These are phyloP conservation scores for Asterophora lycoperdoides DNA, from an alignment of 768 basidiomycete genomes.

Conservation along the genomic window DNA sequence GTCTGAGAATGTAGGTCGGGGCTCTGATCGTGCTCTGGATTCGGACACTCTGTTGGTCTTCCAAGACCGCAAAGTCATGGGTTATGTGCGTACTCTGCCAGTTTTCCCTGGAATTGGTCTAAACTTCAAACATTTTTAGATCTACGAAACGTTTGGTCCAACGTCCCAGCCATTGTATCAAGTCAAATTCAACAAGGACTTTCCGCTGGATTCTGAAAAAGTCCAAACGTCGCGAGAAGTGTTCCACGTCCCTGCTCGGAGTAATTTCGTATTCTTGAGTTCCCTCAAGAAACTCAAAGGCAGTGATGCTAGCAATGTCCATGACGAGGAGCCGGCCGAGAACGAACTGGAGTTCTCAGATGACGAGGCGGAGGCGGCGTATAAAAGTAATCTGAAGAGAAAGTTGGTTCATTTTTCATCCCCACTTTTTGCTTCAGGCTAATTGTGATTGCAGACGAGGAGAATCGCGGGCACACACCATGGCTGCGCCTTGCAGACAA, in stretches of 20 bases:
- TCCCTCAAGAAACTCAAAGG: constrained; percentile 72
- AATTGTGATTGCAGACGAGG: constrained; percentile 40
- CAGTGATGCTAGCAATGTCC: constrained; percentile 90
- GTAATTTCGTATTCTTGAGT: constrained; percentile 79
- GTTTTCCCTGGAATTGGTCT: background rate
- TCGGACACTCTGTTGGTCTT: constrained; percentile 89
- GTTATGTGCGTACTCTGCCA: constrained; percentile 65
- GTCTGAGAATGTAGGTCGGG: constrained; percentile 37
- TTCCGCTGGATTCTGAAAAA: constrained; percentile 55
- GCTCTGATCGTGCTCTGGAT: constrained; percentile 69
- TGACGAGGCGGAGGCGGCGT: constrained; percentile 83
- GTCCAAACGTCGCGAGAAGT: constrained; percentile 58
- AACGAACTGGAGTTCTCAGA: constrained; percentile 94
- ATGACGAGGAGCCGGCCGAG: constrained; percentile 91
- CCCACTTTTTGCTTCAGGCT: background rate
- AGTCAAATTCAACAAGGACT: constrained; percentile 68
- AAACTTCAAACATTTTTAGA: constrained; percentile 28
- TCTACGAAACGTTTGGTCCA: constrained; percentile 96
- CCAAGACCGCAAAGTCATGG: constrained; percentile 84
- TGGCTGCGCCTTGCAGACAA: constrained; percentile 48
- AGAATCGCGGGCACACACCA: constrained; percentile 46
- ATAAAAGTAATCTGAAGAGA: constrained; percentile 57
- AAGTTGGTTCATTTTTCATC: constrained; percentile 37
- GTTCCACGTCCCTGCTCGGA: constrained; percentile 77
- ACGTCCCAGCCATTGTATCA: constrained; percentile 88